Percentiles rank a stretch among this genome's conserved stretches.
Conservation (phyloP, 2,329 filamentous ascomycete genomes). For the Ceratocystis cacaofunesta region DNA sequence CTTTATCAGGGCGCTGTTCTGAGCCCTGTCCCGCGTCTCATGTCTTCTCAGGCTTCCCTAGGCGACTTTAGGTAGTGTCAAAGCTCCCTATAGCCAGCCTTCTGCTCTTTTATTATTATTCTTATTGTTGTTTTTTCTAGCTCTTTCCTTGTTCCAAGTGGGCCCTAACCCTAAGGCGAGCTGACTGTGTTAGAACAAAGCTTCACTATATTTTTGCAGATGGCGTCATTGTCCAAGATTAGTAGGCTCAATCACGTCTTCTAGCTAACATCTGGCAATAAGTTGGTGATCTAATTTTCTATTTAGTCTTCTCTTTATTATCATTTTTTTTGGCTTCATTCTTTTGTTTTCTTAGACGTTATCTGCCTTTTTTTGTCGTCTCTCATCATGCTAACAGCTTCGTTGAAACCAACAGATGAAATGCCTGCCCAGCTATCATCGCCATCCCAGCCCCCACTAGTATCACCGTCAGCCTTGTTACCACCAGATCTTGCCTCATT, state of each 20-base stretch:
- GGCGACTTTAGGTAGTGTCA: neutral
- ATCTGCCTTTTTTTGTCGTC: neutral
- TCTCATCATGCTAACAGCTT: neutral
- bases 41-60: neutral
- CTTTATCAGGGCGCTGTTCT: neutral
- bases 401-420: slow-evolving; percentile 1
- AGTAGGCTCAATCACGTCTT: neutral
- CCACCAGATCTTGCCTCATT: slow-evolving; percentile 5
- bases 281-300: neutral
- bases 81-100: neutral
- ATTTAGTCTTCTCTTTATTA: neutral
- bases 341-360: neutral
- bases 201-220: neutral
- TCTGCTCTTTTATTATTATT: neutral
- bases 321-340: neutral
- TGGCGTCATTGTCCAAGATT: slow-evolving; percentile 6
- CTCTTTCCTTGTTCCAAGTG: neutral
- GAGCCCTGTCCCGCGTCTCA: neutral
- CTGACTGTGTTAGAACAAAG: neutral
- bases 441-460: neutral
- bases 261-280: neutral
- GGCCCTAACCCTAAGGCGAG: neutral
- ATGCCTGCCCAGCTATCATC: neutral
- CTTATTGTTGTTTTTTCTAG: neutral
- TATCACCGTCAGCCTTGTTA: neutral